Percentiles rank a stretch among this genome's conserved stretches.
Conservation (phyloP, 495 filamentous ascomycete genomes). For the Aspergillus egyptiacus region DNA sequence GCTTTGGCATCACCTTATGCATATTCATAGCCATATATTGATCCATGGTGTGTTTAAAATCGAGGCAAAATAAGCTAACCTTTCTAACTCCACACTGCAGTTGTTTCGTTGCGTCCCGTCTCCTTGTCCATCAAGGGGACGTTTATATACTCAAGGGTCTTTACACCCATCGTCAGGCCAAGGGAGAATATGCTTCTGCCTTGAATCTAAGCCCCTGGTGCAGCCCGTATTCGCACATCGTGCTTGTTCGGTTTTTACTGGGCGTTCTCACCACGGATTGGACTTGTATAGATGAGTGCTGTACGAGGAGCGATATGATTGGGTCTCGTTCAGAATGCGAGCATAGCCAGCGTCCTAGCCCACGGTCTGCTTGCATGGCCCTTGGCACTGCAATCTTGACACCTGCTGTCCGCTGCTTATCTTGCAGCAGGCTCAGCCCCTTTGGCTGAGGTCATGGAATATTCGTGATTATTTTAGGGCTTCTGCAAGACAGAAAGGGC, state of each 20-base stretch:
- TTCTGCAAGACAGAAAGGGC: no score
- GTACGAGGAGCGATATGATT: constrained; percentile 4
- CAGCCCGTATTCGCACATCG: neutral
- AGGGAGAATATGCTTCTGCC: neutral
- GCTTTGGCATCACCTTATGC: neutral
- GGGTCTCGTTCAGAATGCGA: constrained; percentile 6
- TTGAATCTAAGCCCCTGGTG: neutral
- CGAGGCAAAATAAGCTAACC: no score
- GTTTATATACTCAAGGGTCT: neutral
- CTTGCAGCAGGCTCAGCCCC: no score
- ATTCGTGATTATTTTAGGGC: no score
- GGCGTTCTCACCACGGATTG: no score
- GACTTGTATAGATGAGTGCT: no score
- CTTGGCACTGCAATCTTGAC: neutral
- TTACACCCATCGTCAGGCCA: neutral
- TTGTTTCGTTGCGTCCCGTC: no score
- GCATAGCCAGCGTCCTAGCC: neutral
- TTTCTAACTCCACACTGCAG: no score
- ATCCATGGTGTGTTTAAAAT: no score
- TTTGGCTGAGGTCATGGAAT: no score
- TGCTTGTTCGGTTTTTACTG: neutral
- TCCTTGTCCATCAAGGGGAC: neutral
- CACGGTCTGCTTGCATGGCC: neutral
- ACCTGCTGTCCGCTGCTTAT: no score
- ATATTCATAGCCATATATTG: neutral